Percentiles rank a stretch among this genome's conserved stretches.
Conservation (phyloP, 179 eudicot genomes). For the Dionaea muscipula region DNA sequence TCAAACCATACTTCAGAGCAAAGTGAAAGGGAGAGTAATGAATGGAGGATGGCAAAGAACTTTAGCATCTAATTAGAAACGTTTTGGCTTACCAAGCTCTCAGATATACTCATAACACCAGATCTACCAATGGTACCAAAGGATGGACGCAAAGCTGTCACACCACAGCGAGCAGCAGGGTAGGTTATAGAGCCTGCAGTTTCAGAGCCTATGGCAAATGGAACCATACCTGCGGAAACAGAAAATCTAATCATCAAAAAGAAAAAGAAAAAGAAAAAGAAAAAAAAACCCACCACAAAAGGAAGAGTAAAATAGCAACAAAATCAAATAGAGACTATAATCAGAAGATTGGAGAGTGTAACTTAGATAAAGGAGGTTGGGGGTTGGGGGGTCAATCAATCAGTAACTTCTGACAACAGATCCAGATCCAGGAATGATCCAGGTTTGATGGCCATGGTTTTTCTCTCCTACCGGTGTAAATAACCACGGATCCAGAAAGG, state of each 20-base stretch:
- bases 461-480: no score
- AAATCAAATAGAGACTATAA: no score
- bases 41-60: not conserved
- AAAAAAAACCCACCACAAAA: no score
- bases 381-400: no score
- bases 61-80: not conserved
- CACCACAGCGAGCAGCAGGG: conserved; percentile 91
- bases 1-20: not conserved
- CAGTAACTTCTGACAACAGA: no score
- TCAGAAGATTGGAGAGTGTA: no score
- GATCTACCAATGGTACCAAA: conserved; percentile 84
- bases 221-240: conserved; percentile 51
- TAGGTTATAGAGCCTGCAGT: conserved; percentile 83
- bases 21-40: not conserved
- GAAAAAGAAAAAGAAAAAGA: not conserved
- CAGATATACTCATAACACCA: conserved; percentile 87
- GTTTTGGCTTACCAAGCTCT: conserved; percentile 53
- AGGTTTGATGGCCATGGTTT: no score
- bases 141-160: conserved; percentile 78
- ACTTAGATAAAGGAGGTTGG: no score
- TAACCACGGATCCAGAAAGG: no score
- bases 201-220: conserved; percentile 94
- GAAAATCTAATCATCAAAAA: not conserved
- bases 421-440: no score
- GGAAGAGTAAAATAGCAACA: no score